A percentile compares a stretch with the other conserved stretches of the same genome.
These are phyloP conservation scores for Selaginella tamariscina DNA, from an alignment of 75 land plant genomes.

Conservation along the genomic window DNA sequence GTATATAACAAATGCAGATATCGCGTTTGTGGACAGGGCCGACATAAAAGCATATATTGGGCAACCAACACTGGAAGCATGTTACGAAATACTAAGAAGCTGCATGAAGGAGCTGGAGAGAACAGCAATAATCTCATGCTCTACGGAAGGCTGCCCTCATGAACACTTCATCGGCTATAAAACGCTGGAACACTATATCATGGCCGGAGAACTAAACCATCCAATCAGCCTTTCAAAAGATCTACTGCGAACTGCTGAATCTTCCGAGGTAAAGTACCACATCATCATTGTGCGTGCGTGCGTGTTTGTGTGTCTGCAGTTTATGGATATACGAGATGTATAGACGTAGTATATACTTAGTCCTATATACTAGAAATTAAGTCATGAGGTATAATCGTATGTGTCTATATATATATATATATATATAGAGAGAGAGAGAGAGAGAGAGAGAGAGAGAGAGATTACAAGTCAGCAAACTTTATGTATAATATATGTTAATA, in stretches of 20 bases:
- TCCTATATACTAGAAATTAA: not conserved
- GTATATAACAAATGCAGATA: no score
- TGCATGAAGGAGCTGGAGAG: conserved; percentile 65
- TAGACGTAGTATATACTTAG: not conserved
- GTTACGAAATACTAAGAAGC: conserved; percentile 76
- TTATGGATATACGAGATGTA: not conserved
- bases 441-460: no score
- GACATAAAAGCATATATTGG: conserved; percentile 92
- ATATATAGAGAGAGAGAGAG: no score
- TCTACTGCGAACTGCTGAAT: conserved; percentile 50
- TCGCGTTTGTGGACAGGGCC: conserved; percentile 95
- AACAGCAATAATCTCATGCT: conserved; percentile 33
- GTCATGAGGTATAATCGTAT: no score
- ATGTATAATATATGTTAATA: not conserved
- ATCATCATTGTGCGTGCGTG: not conserved
- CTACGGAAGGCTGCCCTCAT: not conserved
- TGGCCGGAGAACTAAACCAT: conserved; percentile 8
- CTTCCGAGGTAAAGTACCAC: conserved; percentile 42
- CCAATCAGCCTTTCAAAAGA: conserved; percentile 18
- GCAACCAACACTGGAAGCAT: conserved; percentile 71
- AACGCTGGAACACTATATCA: conserved; percentile 27
- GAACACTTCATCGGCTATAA: conserved; percentile 20
- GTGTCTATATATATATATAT: no score
- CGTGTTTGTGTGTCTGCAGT: no score
- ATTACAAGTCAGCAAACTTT: not conserved